Base-by-base conservation (phyloP, 768 basidiomycete species). In the Russula brevipes region DNA sequence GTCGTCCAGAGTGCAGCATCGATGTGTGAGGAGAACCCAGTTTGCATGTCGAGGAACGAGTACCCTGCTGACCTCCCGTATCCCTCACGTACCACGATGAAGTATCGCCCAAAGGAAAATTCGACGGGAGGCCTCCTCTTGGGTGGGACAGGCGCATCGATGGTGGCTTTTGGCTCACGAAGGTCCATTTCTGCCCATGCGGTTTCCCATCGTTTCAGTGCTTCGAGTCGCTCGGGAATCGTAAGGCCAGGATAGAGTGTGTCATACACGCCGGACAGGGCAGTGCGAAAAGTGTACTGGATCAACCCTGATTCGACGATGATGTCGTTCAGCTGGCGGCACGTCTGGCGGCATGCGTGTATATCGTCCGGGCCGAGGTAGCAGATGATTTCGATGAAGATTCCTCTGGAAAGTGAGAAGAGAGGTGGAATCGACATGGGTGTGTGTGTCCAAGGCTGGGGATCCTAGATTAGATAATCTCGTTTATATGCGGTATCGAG, bases 101-200 rank as follows among this genome's bases (percentile, higher is more conserved):
- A 62, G 38, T 62, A 62, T 5, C 49, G 55, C 1, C 61, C 61
- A 33, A 63, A 63, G 41, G 61, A 62, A 19, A 62, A 62, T 24
- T 57, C 61, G 12, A 45, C 33, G 31, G 39, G 61, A 1, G 33
- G 47, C 7, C 35, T n/a, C 4, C 31, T 39, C n/a, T n/a, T 46
- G 11, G 36, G 0, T 0, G 39, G 33, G 8, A 59, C 19, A n/a
- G 45, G 57, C 1, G 52, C 39, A 41, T 50, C 38, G 57, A 57
- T 59, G 41, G 17, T 41, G 1, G 11, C 39, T 14, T 12, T 44
- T 6, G 45, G 52, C 45, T 49, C 16, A 4, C 53, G 63, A 12
- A 59, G 57, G 33, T 59, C 52, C 46, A 54, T 50, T 33, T 49
- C 41, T 4, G 19, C 24, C 46, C 53, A 64, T 2, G 58, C 46